Percentiles rank a stretch among this genome's conserved stretches.
These are phyloP conservation scores for Rhododendron simsii DNA, from an alignment of 148 eudicot species.

Conservation along the genomic window DNA sequence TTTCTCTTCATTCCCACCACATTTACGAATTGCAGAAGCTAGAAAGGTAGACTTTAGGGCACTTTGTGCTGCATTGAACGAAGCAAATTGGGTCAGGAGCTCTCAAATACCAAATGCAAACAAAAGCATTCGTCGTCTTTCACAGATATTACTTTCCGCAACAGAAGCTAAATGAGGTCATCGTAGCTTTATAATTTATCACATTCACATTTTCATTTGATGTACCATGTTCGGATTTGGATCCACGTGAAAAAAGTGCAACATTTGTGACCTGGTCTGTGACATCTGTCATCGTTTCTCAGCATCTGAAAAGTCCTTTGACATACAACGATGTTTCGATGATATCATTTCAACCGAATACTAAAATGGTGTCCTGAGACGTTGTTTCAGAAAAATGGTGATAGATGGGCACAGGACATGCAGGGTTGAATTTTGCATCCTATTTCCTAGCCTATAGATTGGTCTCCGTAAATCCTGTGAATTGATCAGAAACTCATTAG, in stretches of 20 bases:
- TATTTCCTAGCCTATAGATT: neutral
- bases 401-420: neutral
- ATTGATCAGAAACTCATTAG: neutral
- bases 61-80: conserved; percentile 66
- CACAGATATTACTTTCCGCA: neutral
- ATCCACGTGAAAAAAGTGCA: neutral
- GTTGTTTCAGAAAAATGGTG: neutral
- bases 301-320: neutral
- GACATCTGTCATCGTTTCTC: neutral
- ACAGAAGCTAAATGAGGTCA: neutral
- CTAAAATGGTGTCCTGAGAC: neutral
- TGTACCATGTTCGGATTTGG: neutral
- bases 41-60: conserved; percentile 74
- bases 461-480: neutral
- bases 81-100: conserved; percentile 8
- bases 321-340: neutral
- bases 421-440: neutral
- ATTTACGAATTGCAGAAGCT: conserved; percentile 87
- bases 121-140: neutral
- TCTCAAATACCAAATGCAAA: neutral
- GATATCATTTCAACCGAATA: neutral
- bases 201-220: neutral
- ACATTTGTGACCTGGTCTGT: neutral
- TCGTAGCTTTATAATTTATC: neutral
- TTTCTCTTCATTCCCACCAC: conserved; percentile 98